Evolutionary conservation across 108 stramenopile species (phyloP), one percentile per base, ranked within the genome.

Genomic region (Licmophora abbreviata): DNA sequence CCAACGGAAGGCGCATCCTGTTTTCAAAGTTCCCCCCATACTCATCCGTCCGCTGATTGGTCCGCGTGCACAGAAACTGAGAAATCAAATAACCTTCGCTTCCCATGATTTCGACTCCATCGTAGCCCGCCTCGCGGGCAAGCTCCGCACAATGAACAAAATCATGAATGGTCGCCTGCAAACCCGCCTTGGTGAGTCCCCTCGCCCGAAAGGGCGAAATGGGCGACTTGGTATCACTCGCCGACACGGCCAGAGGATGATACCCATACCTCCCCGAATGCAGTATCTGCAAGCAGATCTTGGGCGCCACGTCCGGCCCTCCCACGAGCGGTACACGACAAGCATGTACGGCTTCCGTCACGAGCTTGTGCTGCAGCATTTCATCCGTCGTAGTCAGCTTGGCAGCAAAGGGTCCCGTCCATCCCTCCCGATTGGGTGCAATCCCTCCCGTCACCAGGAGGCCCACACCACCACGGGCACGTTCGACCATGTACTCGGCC

Each of bases 31-130:
- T 54, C 8, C 51, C 53, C 4, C 95, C 95, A 69, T 94, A 99
- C 42, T 85, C 79, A 63, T 97, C 98, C 33, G 61, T 77, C 30
- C 95, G 83, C 11, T 76, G 62, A 56, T 99, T 99, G 27, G 95
- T 97, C 27, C 69, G 61, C 2, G 70, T 61, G 1, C 73, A 77
- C 42, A 99, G 53, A 66, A 99, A 99, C 69, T 99, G 95, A 61
- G 93, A 94, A 51, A 99, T 82, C 23, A 99, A 54, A 42, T 99
- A 99, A 20, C 98, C 98, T 66, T 99, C 96, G 21, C 75, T 79
- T 0, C 94, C 98, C 96, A 97, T 97, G 43, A 99, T 75, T 73
- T 99, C 98, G 1, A 99, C 96, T 30, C 98, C 98, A 54, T 97
- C 96, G 62, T 97, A 99, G 28, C 98, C 98, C 2, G 90, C 95